phyloP scores from a whole-genome alignment of 2,329 filamentous ascomycete species.

The Dactylellina drechsleri region DNA sequence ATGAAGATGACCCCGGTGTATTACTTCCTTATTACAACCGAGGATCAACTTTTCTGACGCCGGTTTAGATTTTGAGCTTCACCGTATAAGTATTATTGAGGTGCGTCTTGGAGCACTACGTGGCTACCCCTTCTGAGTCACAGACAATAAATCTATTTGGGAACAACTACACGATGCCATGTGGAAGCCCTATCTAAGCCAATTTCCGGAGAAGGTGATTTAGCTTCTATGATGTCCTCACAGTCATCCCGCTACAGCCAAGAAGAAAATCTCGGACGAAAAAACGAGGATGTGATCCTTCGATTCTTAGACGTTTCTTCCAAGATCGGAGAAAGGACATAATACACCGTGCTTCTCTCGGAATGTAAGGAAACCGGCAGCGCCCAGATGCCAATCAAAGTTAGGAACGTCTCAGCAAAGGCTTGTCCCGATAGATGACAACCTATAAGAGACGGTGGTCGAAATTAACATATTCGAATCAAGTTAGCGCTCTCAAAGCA shows the following conservation, averaged over 20 bases:
- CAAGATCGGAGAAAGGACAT: no score
- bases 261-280: slow-evolving; percentile 3
- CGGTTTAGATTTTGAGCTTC: background rate
- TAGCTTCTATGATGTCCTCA: slow-evolving; percentile 3
- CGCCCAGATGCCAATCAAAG: no score
- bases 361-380: no score
- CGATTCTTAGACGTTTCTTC: background rate
- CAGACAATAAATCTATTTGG: background rate
- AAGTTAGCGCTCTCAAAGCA: no score
- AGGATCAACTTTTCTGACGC: background rate
- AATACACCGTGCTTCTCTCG: no score
- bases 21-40: slow-evolving; percentile 6
- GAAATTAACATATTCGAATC: no score
- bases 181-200: background rate
- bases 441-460: no score
- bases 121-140: background rate
- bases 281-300: slow-evolving; percentile 1
- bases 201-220: background rate
- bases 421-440: no score
- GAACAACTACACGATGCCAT: background rate
- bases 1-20: background rate
- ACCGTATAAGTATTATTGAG: background rate
- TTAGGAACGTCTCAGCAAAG: no score
- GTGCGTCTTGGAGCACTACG: background rate
- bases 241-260: background rate